These are phyloP conservation scores for Cercospora sp. DNA, from an alignment of 2,329 filamentous ascomycete species.

Conservation along the genomic window DNA sequence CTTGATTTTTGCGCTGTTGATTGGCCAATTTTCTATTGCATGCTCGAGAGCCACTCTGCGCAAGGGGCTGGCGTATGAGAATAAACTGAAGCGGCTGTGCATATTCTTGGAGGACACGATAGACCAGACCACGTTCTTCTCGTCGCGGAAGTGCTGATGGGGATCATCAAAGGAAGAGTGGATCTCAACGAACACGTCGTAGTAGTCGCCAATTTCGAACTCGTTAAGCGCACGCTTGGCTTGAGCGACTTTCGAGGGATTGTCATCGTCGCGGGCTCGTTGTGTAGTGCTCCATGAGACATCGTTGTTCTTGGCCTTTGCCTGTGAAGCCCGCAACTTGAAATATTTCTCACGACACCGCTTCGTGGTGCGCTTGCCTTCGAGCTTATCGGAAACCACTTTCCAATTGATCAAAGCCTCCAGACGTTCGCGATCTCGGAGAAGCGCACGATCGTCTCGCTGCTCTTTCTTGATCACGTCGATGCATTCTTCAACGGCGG, in stretches of 20 bases:
- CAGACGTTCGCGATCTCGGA: slow-evolving; percentile 45
- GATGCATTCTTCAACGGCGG: slow-evolving; percentile 57
- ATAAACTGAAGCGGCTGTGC: slow-evolving; percentile 32
- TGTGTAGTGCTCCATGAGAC: background rate
- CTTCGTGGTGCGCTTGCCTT: slow-evolving; percentile 61
- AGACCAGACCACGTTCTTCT: slow-evolving; percentile 42
- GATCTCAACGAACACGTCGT: slow-evolving; percentile 44
- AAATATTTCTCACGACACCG: slow-evolving; percentile 72
- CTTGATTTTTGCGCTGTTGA: slow-evolving; percentile 21
- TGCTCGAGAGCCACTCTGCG: slow-evolving; percentile 35
- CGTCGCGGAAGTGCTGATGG: slow-evolving; percentile 31
- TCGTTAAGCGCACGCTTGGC: slow-evolving; percentile 32
- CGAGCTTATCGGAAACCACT: slow-evolving; percentile 63
- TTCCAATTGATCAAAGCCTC: slow-evolving; percentile 66
- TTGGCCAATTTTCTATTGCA: slow-evolving; percentile 31
- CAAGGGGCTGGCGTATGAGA: slow-evolving; percentile 21
- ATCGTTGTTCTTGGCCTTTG: slow-evolving; percentile 20
- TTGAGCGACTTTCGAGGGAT: slow-evolving; percentile 19
- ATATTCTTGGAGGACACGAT: slow-evolving; percentile 33
- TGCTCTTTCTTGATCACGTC: slow-evolving; percentile 44
- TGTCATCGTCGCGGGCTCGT: background rate
- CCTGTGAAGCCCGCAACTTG: slow-evolving; percentile 45
- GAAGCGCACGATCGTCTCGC: slow-evolving; percentile 38
- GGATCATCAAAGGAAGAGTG: slow-evolving; percentile 30
- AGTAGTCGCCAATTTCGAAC: slow-evolving; percentile 47